Evolutionary conservation across 2,329 filamentous ascomycete genomes (phyloP).

Genomic region (Trichoderma simmonsii): DNA sequence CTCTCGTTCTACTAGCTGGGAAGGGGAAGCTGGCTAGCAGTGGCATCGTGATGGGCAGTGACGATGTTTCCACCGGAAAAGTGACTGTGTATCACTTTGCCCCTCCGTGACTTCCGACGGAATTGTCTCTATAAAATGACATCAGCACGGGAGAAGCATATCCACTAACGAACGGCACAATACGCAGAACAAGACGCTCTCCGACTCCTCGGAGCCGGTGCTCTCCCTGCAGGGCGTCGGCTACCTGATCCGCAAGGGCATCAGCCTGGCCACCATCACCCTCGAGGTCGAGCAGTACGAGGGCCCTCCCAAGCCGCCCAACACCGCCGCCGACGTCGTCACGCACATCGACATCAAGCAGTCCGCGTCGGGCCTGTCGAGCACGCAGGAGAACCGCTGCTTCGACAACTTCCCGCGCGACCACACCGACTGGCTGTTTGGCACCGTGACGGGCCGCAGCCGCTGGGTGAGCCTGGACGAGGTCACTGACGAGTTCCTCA

Average conservation of each 20-base stretch:
- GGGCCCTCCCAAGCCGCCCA: slow-evolving; percentile 41
- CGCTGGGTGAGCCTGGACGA: slow-evolving; percentile 46
- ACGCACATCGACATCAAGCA: slow-evolving; percentile 71
- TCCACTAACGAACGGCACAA: slow-evolving; percentile 1
- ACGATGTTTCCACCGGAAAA: background rate
- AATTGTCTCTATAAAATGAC: background rate
- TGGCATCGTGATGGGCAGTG: background rate
- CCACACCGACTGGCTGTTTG: slow-evolving; percentile 79
- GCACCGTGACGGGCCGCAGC: slow-evolving; percentile 61
- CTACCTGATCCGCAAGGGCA: slow-evolving; percentile 70
- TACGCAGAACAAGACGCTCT: slow-evolving; percentile 69
- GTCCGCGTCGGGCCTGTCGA: slow-evolving; percentile 67
- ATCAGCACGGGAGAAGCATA: background rate
- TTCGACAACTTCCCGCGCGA: slow-evolving; percentile 53
- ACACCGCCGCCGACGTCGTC: slow-evolving; percentile 38
- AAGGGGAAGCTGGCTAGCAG: background rate
- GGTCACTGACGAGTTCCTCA: slow-evolving; percentile 54
- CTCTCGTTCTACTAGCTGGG: background rate
- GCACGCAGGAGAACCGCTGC: slow-evolving; percentile 56
- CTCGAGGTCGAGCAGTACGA: slow-evolving; percentile 58
- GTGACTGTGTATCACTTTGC: background rate
- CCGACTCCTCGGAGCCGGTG: slow-evolving; percentile 64
- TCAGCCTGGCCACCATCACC: slow-evolving; percentile 66
- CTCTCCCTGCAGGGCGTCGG: slow-evolving; percentile 70
- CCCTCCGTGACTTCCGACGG: background rate